phyloP scores from a whole-genome alignment of 163 green algal species.

The Scenedesmus sp. region DNA sequence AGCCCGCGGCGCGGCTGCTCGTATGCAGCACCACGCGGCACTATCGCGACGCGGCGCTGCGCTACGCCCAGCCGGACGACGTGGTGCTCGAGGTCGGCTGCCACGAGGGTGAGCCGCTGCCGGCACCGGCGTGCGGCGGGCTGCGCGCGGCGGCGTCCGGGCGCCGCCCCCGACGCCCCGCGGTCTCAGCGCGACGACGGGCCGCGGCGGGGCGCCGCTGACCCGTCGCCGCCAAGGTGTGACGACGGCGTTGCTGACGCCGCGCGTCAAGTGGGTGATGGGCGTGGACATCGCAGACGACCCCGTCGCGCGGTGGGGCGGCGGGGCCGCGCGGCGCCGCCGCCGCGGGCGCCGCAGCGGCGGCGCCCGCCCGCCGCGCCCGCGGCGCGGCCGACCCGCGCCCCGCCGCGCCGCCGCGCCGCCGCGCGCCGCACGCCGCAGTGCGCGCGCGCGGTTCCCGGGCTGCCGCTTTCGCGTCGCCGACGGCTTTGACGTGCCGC shows the following conservation, averaged over 20 bases:
- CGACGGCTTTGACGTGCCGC: conserved; percentile 36
- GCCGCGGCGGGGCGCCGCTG: no score
- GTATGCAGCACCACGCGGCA: conserved; percentile 38
- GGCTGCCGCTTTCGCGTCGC: conserved; percentile 1
- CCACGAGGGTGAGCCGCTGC: conserved; percentile 37
- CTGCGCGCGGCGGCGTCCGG: no score
- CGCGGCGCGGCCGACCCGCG: neutral
- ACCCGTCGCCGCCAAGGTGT: conserved; percentile 9
- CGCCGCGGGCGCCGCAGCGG: neutral
- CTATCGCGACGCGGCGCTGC: conserved; percentile 37
- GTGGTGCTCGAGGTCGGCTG: conserved; percentile 47
- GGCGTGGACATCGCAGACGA: conserved; percentile 28
- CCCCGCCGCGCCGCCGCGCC: neutral
- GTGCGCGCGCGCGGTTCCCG: neutral
- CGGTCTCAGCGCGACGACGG: no score
- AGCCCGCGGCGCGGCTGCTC: conserved; percentile 37
- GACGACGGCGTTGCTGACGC: conserved; percentile 37
- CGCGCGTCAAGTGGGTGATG: conserved; percentile 35
- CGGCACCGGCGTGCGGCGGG: neutral
- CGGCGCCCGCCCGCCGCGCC: neutral
- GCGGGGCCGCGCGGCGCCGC: no score
- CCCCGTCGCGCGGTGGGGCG: conserved; percentile 10
- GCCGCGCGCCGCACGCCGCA: neutral
- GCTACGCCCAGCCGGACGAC: conserved; percentile 27
- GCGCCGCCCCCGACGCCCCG: no score